A percentile compares a stretch with the other conserved stretches of the same genome.
phyloP scores from a whole-genome alignment of 352 stramenopile genomes.

The Aphanomyces stellatus region DNA sequence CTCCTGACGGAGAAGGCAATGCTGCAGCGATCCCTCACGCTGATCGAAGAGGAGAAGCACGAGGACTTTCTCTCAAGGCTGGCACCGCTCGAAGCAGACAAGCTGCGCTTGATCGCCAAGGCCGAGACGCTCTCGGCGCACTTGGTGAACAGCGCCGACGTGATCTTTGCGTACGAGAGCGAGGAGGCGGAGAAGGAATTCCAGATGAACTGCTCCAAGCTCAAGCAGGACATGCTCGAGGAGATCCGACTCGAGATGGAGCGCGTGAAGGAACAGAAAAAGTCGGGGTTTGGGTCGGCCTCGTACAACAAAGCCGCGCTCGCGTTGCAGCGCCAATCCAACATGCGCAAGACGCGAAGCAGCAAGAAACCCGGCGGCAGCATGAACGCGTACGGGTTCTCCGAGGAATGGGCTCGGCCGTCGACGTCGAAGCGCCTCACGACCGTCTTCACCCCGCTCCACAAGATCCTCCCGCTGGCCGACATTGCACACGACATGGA shows the following conservation, averaged over 20 bases:
- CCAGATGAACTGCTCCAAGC: conserved; percentile 60
- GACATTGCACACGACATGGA: conserved; percentile 5
- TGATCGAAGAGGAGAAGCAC: conserved; percentile 53
- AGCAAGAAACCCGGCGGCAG: conserved; percentile 10
- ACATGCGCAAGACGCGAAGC: conserved; percentile 7
- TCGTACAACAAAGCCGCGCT: conserved; percentile 16
- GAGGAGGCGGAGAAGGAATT: conserved; percentile 72
- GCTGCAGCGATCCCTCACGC: conserved; percentile 22
- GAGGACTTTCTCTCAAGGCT: conserved; percentile 51
- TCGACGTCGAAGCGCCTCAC: conserved; percentile 3
- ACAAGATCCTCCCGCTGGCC: neutral
- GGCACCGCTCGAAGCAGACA: conserved; percentile 34
- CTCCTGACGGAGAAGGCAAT: conserved; percentile 58
- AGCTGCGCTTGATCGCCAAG: conserved; percentile 33
- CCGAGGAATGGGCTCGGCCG: conserved; percentile 8
- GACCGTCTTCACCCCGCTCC: conserved; percentile 12
- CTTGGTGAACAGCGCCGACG: conserved; percentile 41
- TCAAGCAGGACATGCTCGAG: conserved; percentile 77
- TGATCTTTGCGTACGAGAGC: conserved; percentile 78
- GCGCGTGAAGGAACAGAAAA: conserved; percentile 65
- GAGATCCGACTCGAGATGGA: conserved; percentile 83
- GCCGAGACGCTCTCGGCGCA: conserved; percentile 43
- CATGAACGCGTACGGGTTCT: neutral
- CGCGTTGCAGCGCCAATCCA: conserved; percentile 7
- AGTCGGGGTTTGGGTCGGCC: conserved; percentile 28